phyloP scores from a whole-genome alignment of 192 early-diverging fungal genomes.

The Coemansia sp. region DNA sequence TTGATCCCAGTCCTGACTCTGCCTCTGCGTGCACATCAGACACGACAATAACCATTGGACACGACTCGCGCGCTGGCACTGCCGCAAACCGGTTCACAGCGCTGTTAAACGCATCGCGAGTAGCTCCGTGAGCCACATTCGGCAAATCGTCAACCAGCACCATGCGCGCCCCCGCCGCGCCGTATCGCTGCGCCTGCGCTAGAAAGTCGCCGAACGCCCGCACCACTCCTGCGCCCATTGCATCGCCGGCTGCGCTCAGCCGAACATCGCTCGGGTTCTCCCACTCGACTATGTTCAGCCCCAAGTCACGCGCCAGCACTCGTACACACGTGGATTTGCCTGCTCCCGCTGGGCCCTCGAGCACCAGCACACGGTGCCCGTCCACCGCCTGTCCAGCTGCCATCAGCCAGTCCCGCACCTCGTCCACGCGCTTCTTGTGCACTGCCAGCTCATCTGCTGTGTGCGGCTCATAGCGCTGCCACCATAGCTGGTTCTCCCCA shows the following conservation, averaged over 20 bases:
- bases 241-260: conserved; percentile 8
- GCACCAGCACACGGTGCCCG: conserved; percentile 53
- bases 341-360: conserved; percentile 65
- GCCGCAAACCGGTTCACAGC: conserved; percentile 50
- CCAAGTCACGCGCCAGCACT: conserved; percentile 57
- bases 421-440: conserved; percentile 50
- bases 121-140: conserved; percentile 52
- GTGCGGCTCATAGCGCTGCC: conserved; percentile 42
- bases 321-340: conserved; percentile 64
- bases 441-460: conserved; percentile 52
- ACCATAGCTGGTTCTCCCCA: conserved; percentile 35
- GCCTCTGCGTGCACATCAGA: conserved; percentile 41
- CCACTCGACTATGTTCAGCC: conserved; percentile 62
- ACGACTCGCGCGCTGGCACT: conserved; percentile 24
- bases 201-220: conserved; percentile 59
- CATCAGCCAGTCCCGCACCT: conserved; percentile 61
- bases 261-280: conserved; percentile 48
- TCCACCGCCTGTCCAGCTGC: neutral
- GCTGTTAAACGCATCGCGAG: conserved; percentile 54
- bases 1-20: conserved; percentile 31
- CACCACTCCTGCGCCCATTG: conserved; percentile 44
- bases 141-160: conserved; percentile 65
- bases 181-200: conserved; percentile 54
- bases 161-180: conserved; percentile 10
- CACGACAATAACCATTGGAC: conserved; percentile 49